Conservation (phyloP, 1,284 basidiomycete genomes). For the Ganoderma leucocontextum region DNA sequence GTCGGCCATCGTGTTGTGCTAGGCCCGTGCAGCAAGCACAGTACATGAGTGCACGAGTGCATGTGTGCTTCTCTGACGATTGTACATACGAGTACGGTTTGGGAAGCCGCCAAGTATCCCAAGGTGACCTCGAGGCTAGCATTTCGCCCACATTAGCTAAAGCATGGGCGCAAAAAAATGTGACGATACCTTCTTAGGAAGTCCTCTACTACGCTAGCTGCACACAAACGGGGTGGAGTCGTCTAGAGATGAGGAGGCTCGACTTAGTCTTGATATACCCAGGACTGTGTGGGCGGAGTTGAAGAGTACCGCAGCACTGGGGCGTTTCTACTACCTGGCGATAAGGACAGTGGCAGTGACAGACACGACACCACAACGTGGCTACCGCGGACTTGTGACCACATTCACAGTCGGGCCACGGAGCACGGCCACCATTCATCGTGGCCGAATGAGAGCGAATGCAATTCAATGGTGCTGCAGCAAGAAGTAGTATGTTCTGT, state of each 20-base stretch:
- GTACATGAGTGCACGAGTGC: slow-evolving; percentile 1
- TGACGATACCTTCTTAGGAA: neutral
- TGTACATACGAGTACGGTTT: slow-evolving; percentile 1
- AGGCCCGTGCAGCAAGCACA: neutral
- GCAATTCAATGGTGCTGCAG: too few species aligned
- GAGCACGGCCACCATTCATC: too few species aligned
- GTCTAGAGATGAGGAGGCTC: neutral
- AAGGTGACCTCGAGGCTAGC: neutral
- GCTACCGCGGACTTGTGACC: neutral
- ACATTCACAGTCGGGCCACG: too few species aligned
- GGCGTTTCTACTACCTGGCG: neutral
- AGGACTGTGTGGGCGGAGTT: neutral
- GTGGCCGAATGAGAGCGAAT: too few species aligned
- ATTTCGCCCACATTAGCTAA: neutral
- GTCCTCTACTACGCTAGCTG: neutral
- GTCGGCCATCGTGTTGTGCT: neutral
- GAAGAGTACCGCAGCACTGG: neutral
- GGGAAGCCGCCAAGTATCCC: neutral
- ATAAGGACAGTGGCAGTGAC: neutral
- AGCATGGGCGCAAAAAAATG: neutral
- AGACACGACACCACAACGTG: neutral
- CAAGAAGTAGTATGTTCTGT: too few species aligned
- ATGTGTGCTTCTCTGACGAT: neutral
- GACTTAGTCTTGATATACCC: neutral
- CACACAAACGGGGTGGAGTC: neutral